Evolutionary conservation across 2,329 filamentous ascomycete genomes (phyloP).

Genomic region (Coniella lustricola): DNA sequence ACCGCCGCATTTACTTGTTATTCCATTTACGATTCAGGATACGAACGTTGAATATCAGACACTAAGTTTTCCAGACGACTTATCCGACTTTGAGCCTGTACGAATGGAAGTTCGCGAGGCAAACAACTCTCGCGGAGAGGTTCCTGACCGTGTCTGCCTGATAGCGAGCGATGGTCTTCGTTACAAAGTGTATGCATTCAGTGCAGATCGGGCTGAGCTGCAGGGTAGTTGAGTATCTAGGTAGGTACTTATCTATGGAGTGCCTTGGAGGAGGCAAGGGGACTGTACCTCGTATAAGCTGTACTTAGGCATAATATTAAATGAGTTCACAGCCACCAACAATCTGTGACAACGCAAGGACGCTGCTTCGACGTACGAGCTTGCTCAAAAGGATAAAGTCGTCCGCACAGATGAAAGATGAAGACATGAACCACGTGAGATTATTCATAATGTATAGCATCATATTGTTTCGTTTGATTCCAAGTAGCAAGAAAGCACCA

Average conservation of each 20-base stretch:
- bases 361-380: too few relatives aligned
- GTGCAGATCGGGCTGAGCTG: constrained; percentile 21
- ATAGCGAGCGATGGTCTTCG: constrained; percentile 40
- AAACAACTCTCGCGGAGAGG: constrained; percentile 36
- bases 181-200: constrained; percentile 41
- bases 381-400: too few relatives aligned
- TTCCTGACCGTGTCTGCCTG: constrained; percentile 45
- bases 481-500: neutral
- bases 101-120: constrained; percentile 46
- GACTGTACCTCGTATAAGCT: too few relatives aligned
- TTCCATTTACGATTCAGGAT: neutral
- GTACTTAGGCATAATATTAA: too few relatives aligned
- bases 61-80: constrained; percentile 18
- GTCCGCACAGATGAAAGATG: too few relatives aligned
- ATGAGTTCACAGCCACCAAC: too few relatives aligned
- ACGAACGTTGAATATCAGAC: neutral
- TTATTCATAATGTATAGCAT: too few relatives aligned
- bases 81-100: constrained; percentile 32
- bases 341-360: too few relatives aligned
- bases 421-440: too few relatives aligned
- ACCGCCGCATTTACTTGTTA: neutral
- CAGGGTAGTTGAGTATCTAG: neutral
- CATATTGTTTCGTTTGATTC: too few relatives aligned
- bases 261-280: too few relatives aligned
- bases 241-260: too few relatives aligned